Percentiles rank a stretch among this genome's conserved stretches.
These are phyloP conservation scores for Colletotrichum salicis DNA, from an alignment of 2,329 filamentous ascomycete species.

Conservation along the genomic window DNA sequence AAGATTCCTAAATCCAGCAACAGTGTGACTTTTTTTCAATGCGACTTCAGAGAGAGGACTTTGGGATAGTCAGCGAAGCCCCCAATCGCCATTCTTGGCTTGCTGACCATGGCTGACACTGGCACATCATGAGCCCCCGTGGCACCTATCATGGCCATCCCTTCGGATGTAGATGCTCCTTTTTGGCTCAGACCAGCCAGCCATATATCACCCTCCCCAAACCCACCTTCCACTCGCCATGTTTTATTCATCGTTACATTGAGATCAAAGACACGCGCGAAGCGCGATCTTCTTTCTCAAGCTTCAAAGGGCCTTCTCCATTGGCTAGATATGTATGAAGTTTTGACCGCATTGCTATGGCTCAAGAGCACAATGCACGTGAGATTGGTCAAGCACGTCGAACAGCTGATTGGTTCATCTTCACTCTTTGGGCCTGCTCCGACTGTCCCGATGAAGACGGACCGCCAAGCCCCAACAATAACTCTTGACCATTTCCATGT, in stretches of 20 bases:
- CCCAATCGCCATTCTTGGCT: constrained; percentile 8
- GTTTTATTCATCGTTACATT: not conserved
- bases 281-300: not conserved
- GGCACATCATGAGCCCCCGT: constrained; percentile 20
- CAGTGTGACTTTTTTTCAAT: not conserved
- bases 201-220: not conserved
- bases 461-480: not conserved
- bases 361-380: not conserved
- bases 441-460: not conserved
- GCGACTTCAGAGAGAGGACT: constrained; percentile 19
- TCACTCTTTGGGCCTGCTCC: not conserved
- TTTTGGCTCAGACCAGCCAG: not conserved
- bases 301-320: not conserved
- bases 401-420: not conserved
- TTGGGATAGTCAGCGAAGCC: constrained; percentile 18
- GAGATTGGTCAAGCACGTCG: not conserved
- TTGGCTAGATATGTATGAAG: not conserved
- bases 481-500: not conserved
- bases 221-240: not conserved
- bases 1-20: not conserved
- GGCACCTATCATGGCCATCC: constrained; percentile 26
- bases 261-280: not conserved
- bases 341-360: not conserved
- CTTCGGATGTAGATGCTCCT: not conserved
- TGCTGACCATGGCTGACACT: constrained; percentile 30